Evolutionary conservation across 1,139 yeast species (phyloP).

Genomic region (Ogataea hybrid): DNA sequence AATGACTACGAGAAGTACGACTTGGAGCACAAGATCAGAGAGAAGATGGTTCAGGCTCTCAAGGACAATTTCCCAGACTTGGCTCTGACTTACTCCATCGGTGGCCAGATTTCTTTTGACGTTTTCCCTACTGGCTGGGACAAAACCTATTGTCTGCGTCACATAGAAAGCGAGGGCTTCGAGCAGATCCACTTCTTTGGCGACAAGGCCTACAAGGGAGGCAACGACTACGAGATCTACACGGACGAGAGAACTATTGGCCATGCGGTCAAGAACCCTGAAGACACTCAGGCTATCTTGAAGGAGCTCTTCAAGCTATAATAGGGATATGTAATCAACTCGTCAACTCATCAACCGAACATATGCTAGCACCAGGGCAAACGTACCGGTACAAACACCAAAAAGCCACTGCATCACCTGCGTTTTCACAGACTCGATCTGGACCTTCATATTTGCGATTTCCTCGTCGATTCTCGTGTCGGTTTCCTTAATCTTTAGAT

Average conservation of each 20-base stretch:
- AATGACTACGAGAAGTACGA: conserved; percentile 87
- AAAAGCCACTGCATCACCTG: conserved; percentile 98
- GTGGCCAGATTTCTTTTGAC: conserved; percentile 98
- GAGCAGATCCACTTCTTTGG: conserved; percentile 94
- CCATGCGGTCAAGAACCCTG: conserved; percentile 87
- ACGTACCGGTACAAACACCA: conserved; percentile 98
- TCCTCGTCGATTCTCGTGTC: conserved; percentile 95
- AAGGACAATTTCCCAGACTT: conserved; percentile 78
- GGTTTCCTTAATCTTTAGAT: conserved; percentile 89
- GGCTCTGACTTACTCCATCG: conserved; percentile 92
- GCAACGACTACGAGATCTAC: conserved; percentile 97
- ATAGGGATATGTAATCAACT: conserved; percentile 4
- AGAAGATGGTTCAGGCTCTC: conserved; percentile 77
- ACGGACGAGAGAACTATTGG: conserved; percentile 90
- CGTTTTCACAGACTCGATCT: conserved; percentile 89
- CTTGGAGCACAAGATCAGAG: conserved; percentile 74
- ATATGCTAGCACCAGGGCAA: conserved; percentile 89
- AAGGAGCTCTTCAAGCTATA: conserved; percentile 64
- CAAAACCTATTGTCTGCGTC: conserved; percentile 95
- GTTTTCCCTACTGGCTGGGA: conserved; percentile 99
- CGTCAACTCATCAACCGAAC: conserved; percentile 70
- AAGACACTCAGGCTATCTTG: conserved; percentile 81
- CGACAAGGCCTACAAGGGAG: conserved; percentile 96
- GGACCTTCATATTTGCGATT: conserved; percentile 90
- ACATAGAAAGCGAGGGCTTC: conserved; percentile 82